Base-by-base conservation (phyloP, 2,329 filamentous ascomycete genomes). In the Aureobasidium sp. region DNA sequence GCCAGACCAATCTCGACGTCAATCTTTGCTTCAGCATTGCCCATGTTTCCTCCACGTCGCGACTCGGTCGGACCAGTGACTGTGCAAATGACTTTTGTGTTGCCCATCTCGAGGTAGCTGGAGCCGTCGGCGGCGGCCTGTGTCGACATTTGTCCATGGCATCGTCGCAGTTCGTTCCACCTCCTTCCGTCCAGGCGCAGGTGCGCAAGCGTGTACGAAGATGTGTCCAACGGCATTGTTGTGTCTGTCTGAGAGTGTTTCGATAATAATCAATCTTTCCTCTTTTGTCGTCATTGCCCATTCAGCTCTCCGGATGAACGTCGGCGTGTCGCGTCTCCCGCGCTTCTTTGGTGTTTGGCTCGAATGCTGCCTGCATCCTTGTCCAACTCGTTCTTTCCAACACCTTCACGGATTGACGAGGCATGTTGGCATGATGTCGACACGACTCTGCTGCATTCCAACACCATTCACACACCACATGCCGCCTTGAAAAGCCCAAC, bases 61-160 rank as follows among this genome's bases (percentile, higher is more conserved):
- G 82, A 81, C 75, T 99, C 94, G 40, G 84, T 85, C 0, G 94
- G 94, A 0, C 94, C 94, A 1, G 87, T 85, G 52, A 99, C 87
- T 27, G 92, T 91, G 76, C 93, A 97, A 76, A 97, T 90, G 68
- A 99, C 88, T 73, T 96, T 94, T 24, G 94, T 99, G 77, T 97
- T 96, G 69, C 94, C 94, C 87, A 96, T 96, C 73, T 96, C 91
- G 63, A 97, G 85, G 76, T 96, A 96, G 64, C 88, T 90, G 48
- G 90, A 96, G 39, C 94, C 94, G 69, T 97, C 94, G 61, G 92
- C 91, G 54, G 92, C 88, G 64, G 92, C 88, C 75, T 97, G 94
- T 1, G 91, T 97, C 65, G 88, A 89, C 71, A 99, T 91, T 76
- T 95, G 90, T 52, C 89, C 93, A 71, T 91, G 86, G 56, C 96